Evolutionary conservation across 805 yeast genomes (phyloP).

Genomic region (Kregervanrija fluxuum): DNA sequence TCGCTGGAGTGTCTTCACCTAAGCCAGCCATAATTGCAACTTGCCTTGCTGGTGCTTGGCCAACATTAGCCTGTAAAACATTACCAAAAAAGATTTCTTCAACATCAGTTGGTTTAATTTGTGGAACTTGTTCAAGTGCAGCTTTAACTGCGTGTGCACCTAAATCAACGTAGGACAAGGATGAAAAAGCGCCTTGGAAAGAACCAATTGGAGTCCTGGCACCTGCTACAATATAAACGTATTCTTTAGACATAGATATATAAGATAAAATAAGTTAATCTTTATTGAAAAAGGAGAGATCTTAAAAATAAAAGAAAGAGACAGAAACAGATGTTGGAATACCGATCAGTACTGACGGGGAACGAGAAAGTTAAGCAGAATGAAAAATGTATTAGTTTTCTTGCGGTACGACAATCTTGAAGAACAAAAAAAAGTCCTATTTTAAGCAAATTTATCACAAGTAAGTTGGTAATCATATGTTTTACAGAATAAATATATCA

Average conservation of each 20-base stretch:
- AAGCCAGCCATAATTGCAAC: conserved; percentile 90
- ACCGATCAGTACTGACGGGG: background rate
- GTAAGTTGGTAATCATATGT: too few relatives aligned
- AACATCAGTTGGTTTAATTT: conserved; percentile 66
- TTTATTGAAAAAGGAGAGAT: too few relatives aligned
- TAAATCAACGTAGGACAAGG: conserved; percentile 73
- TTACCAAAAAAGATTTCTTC: conserved; percentile 92
- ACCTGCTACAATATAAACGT: conserved; percentile 82
- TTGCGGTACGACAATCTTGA: too few relatives aligned
- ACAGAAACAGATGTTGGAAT: background rate
- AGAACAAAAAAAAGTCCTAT: too few relatives aligned
- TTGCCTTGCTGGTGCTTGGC: conserved; percentile 98
- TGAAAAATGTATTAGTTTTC: conserved; percentile 35
- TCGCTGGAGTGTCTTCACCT: conserved; percentile 70
- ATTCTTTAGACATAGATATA: conserved; percentile 22
- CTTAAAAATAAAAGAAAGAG: too few relatives aligned
- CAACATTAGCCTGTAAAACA: conserved; percentile 86
- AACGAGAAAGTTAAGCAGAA: background rate
- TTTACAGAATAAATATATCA: background rate
- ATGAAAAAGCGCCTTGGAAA: conserved; percentile 76
- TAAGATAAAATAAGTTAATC: too few relatives aligned
- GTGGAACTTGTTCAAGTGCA: conserved; percentile 77
- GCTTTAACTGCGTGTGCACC: conserved; percentile 91
- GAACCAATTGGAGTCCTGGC: conserved; percentile 97
- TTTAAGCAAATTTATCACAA: too few relatives aligned